Evolutionary conservation across 1,284 basidiomycete genomes (phyloP).

Genomic region (Papiliotrema nemorosa): DNA sequence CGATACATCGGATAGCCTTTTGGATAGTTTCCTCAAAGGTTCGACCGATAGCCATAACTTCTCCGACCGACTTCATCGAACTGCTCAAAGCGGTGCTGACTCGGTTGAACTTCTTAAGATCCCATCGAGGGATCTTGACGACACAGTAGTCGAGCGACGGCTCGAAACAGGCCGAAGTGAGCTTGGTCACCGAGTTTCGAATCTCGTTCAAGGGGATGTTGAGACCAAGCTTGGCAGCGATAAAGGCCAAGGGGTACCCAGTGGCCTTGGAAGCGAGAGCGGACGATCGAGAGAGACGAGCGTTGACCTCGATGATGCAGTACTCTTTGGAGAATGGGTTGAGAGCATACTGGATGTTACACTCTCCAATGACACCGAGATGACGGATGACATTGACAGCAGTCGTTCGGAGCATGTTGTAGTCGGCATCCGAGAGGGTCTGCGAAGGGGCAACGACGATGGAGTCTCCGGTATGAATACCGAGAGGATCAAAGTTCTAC

Average conservation of each 20-base stretch:
- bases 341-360: conserved; percentile 98
- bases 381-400: conserved; percentile 98
- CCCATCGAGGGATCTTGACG: conserved; percentile 98
- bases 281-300: conserved; percentile 96
- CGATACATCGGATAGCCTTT: conserved; percentile 94
- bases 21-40: conserved; percentile 98
- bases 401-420: conserved; percentile 97
- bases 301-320: conserved; percentile 99
- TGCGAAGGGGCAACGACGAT: conserved; percentile 98
- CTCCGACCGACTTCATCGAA: conserved; percentile 98
- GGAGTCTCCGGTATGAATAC: conserved; percentile 99
- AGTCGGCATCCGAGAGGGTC: conserved; percentile 94
- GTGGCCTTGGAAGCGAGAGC: conserved; percentile 98
- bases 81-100: conserved; percentile 83
- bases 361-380: conserved; percentile 91
- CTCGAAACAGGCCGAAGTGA: conserved; percentile 96
- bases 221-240: conserved; percentile 95
- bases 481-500: conserved; percentile 96
- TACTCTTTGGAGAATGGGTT: conserved; percentile 94
- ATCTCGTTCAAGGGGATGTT: conserved; percentile 97
- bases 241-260: conserved; percentile 96
- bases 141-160: conserved; percentile 96
- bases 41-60: conserved; percentile 98
- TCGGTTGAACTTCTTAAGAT: conserved; percentile 93
- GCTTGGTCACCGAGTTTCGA: conserved; percentile 93